Evolutionary conservation across 768 basidiomycete genomes (phyloP), one percentile per base, ranked within the genome.

Genomic region (Porphyrellus cyaneotinctus): DNA sequence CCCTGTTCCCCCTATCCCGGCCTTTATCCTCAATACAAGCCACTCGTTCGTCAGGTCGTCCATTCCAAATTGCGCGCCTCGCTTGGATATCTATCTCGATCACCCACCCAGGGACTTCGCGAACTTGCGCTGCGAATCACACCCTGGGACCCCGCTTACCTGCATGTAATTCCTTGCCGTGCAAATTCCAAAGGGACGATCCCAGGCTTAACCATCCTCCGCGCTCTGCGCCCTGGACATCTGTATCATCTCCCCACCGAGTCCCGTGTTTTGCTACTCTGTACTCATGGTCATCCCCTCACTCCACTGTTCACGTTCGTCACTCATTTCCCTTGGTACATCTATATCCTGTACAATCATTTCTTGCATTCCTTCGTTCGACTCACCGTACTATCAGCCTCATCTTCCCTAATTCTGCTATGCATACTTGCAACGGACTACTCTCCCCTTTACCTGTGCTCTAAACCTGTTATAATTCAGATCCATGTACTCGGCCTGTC

Each of bases 1-100:
- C 12, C 82, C 81, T 3, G 81, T 83, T 0, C 82, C 83, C 8
- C 77, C 78, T 20, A 77, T 83, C 49, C 81, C 81, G 4, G 65
- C 73, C 14, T 75, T 74, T 60, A 69, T 74, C 23, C 70, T 78
- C 33, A 54, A 67, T 4, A 65, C 72, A 8, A 71, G 69, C 1
- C 71, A 66, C 15, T 37, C 60, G 15, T 41, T 44, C 24, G 66
- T 66, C 49, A 74, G 73, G 53, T 52, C 32, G 24, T 52, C 56
- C 26, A 2, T 14, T n/a, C 30, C 42, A 8, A 26, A 33, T 41
- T 28, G 17, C 24, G 17, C 9, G 6, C 32, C 51, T 10, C 14
- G 41, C 7, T 33, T 59, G 30, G 56, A 37, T 42, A 37, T 57
- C 33, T 57, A 43, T 26, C 37, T 57, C 12, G 49, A 53, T 20